Percentiles rank a stretch among this genome's conserved stretches.
Conservation (phyloP, 2,329 filamentous ascomycete genomes). For the Microascus cirrosus region DNA sequence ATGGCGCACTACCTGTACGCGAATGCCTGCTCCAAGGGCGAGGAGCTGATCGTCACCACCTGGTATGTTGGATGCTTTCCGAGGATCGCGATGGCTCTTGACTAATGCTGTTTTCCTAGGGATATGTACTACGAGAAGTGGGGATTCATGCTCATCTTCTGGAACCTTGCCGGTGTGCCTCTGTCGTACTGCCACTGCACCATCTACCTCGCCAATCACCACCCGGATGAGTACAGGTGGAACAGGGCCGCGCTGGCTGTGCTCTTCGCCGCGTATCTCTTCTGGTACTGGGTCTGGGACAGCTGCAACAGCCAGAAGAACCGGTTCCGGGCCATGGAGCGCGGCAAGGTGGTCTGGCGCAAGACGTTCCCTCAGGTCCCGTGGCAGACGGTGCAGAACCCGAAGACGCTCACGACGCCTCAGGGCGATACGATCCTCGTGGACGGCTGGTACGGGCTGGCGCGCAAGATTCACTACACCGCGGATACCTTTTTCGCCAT, state of each 20-base stretch:
- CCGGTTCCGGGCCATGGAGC: constrained; percentile 72
- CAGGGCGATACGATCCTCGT: constrained; percentile 68
- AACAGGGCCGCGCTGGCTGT: constrained; percentile 54
- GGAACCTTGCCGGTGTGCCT: constrained; percentile 87
- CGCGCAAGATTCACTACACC: constrained; percentile 50
- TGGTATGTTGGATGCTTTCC: constrained; percentile 35
- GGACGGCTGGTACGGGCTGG: constrained; percentile 74
- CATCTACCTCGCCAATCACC: constrained; percentile 76
- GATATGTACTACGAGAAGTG: constrained; percentile 97
- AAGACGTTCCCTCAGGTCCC: constrained; percentile 85
- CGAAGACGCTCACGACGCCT: constrained; percentile 62
- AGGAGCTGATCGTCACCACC: constrained; percentile 80
- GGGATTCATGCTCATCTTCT: constrained; percentile 97
- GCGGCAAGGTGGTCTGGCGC: constrained; percentile 57
- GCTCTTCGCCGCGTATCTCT: constrained; percentile 63
- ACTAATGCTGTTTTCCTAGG: constrained; percentile 18
- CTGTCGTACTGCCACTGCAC: constrained; percentile 91
- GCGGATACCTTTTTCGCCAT: constrained; percentile 37
- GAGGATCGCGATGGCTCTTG: background rate
- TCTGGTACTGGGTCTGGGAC: constrained; percentile 87
- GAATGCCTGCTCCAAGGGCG: constrained; percentile 84
- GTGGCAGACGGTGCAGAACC: constrained; percentile 74
- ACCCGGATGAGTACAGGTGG: constrained; percentile 67
- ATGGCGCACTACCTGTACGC: constrained; percentile 89
- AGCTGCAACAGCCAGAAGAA: constrained; percentile 92